phyloP scores from a whole-genome alignment of 1,284 basidiomycete genomes.

The Leccinum subatratum region DNA sequence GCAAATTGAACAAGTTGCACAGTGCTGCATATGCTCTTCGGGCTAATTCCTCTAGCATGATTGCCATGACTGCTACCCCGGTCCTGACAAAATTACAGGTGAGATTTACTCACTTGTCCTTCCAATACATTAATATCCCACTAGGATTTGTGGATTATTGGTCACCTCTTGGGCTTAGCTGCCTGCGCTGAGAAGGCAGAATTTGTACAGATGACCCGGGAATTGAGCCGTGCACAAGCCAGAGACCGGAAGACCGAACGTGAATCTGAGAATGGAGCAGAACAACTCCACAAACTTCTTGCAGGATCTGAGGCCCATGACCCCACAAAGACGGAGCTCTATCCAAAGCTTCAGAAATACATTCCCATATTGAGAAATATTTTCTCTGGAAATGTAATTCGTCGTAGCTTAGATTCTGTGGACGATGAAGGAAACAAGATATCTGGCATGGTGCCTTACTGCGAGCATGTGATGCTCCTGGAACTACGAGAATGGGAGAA shows the following conservation, averaged over 20 bases:
- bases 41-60: neutral
- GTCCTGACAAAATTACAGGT: neutral
- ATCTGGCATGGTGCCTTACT: neutral
- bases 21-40: neutral
- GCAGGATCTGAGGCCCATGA: neutral
- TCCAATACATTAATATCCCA: neutral
- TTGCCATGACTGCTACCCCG: neutral
- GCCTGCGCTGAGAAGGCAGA: neutral
- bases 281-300: neutral
- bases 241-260: neutral
- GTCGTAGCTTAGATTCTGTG: neutral
- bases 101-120: neutral
- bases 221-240: neutral
- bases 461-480: neutral
- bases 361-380: neutral
- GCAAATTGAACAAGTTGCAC: neutral
- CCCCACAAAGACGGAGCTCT: neutral
- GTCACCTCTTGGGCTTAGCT: neutral
- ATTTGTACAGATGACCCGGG: neutral
- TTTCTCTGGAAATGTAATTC: neutral
- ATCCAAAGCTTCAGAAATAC: neutral
- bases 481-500: neutral
- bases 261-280: neutral
- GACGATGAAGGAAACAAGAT: neutral
- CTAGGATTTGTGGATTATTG: neutral